phyloP scores from a whole-genome alignment of 345 rosid species.

The Odontarrhena argentea region DNA sequence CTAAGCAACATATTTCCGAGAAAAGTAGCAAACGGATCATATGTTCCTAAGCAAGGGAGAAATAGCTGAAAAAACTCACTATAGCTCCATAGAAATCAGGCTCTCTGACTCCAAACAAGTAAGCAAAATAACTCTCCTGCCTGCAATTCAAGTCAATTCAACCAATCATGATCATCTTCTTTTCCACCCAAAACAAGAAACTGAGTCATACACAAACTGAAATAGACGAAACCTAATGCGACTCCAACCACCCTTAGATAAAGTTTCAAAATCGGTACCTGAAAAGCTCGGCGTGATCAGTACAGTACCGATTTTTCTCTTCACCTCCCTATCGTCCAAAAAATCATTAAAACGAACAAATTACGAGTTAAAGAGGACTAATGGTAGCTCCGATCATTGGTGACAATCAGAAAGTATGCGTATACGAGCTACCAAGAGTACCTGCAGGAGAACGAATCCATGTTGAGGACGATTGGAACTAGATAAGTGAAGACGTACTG shows the following conservation, averaged over 20 bases:
- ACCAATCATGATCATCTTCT: background rate
- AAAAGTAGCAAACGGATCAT: background rate
- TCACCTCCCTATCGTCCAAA: slow-evolving; percentile 69
- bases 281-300: slow-evolving; percentile 89
- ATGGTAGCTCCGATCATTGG: slow-evolving; percentile 17
- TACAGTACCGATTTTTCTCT: slow-evolving; percentile 77
- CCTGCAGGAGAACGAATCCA: slow-evolving; percentile 85
- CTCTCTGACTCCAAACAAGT: slow-evolving; percentile 87
- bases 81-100: slow-evolving; percentile 87
- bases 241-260: background rate
- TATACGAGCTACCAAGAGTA: slow-evolving; percentile 19
- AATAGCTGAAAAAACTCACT: slow-evolving; percentile 52
- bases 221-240: slow-evolving; percentile 10
- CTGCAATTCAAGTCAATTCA: slow-evolving; percentile 43
- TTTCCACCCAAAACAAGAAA: background rate
- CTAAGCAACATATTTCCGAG: background rate
- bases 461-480: slow-evolving; percentile 53
- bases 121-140: slow-evolving; percentile 92
- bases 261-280: slow-evolving; percentile 48
- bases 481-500: slow-evolving; percentile 55
- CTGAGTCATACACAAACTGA: background rate
- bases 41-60: background rate
- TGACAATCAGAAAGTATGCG: background rate
- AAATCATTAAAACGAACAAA: background rate
- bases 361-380: background rate